Percentiles rank a stretch among this genome's conserved stretches.
phyloP scores from a whole-genome alignment of 2,329 filamentous ascomycete genomes.

The Hypoxylon rubiginosum region DNA sequence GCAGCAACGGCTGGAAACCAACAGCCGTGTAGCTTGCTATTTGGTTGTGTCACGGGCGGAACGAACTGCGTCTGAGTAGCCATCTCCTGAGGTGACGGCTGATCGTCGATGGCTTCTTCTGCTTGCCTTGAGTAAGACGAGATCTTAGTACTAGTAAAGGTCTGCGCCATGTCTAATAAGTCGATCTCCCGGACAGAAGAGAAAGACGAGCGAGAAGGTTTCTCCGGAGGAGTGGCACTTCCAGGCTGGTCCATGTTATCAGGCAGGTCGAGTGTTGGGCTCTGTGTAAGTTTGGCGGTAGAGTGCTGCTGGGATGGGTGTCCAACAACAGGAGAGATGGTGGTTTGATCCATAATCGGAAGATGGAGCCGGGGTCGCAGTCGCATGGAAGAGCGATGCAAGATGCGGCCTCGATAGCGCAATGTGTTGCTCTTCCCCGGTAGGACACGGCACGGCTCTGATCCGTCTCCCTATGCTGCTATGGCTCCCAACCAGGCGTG shows the following conservation, averaged over 20 bases:
- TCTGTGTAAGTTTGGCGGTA: constrained; percentile 41
- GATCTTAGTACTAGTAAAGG: constrained; percentile 73
- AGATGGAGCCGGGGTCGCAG: constrained; percentile 33
- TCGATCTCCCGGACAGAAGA: constrained; percentile 73
- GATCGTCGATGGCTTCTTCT: constrained; percentile 65
- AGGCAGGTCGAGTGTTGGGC: constrained; percentile 37
- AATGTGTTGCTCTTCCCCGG: constrained; percentile 35
- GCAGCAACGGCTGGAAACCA: constrained; percentile 65
- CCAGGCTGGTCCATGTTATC: constrained; percentile 50
- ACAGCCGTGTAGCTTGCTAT: constrained; percentile 69
- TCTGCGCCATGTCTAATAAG: constrained; percentile 70
- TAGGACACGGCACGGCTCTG: constrained; percentile 29
- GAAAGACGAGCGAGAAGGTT: constrained; percentile 67
- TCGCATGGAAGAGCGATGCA: constrained; percentile 42
- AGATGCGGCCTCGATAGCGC: constrained; percentile 48
- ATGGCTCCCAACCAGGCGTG: constrained; percentile 23
- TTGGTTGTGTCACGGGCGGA: constrained; percentile 67
- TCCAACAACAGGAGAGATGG: constrained; percentile 37
- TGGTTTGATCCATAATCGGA: constrained; percentile 45
- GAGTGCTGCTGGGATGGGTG: constrained; percentile 33
- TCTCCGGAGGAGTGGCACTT: constrained; percentile 52
- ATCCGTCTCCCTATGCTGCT: constrained; percentile 28
- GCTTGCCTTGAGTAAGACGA: constrained; percentile 66
- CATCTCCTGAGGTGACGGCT: constrained; percentile 60
- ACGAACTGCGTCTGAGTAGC: constrained; percentile 61